Conservation (phyloP, 192 early-diverging fungal genomes). For the Spinellus fusiger region DNA sequence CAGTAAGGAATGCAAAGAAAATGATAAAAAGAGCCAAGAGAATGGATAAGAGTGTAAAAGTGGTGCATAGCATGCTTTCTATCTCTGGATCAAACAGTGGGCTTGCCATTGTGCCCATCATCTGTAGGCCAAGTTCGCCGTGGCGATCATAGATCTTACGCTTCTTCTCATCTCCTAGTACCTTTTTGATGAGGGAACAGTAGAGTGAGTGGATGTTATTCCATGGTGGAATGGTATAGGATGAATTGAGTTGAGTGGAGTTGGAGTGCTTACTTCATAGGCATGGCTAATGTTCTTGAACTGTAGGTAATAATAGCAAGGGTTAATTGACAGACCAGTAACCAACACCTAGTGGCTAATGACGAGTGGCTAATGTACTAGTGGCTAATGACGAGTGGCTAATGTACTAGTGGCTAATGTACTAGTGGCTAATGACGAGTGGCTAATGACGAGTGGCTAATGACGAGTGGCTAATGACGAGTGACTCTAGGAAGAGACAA, state of each 20-base stretch:
- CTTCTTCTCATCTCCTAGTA: slow-evolving; percentile 70
- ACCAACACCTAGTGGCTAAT: too few species aligned
- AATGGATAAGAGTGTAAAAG: slow-evolving; percentile 49
- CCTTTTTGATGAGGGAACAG: not conserved
- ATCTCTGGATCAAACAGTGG: slow-evolving; percentile 62
- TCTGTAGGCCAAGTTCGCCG: slow-evolving; percentile 70
- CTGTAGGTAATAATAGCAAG: slow-evolving; percentile 33
- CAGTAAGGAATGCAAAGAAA: slow-evolving; percentile 78
- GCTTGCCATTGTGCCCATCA: slow-evolving; percentile 66
- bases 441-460: too few species aligned
- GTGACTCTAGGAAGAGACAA: not conserved
- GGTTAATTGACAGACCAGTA: too few species aligned
- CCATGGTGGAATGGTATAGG: too few species aligned
- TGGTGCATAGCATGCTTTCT: slow-evolving; percentile 53
- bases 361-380: too few species aligned
- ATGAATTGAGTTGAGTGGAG: not conserved
- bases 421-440: too few species aligned
- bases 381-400: too few species aligned
- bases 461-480: too few species aligned
- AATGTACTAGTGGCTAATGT: too few species aligned
- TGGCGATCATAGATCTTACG: slow-evolving; percentile 89
- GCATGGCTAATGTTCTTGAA: slow-evolving; percentile 86
- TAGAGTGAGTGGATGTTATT: not conserved
- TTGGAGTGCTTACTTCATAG: slow-evolving; percentile 75
- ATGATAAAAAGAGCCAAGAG: slow-evolving; percentile 62